Evolutionary conservation across 2,329 filamentous ascomycete genomes (phyloP), one percentile per base, ranked within the genome.

Genomic region (Leptodontidium sp.): DNA sequence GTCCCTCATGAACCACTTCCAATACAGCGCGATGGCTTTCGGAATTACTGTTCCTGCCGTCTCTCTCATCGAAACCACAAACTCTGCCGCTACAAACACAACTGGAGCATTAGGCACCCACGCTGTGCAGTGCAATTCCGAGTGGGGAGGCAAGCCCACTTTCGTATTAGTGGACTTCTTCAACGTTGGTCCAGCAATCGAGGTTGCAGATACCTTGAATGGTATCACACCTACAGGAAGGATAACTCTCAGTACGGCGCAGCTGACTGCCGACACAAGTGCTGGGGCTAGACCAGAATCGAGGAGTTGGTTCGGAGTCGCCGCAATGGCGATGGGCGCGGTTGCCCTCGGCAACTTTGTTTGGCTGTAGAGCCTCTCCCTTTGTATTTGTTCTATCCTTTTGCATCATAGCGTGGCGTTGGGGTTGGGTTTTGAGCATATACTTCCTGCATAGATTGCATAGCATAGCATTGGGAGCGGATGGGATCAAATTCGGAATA

Each of bases 121-220:
- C 32, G 86, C 87, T 43, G 77, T 81, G 53, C 78, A 78, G 67
- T 94, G 88, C 78, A 80, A 81, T 64, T 76, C 74, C 2, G 80
- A 87, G 70, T 95, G 90, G 83, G 85, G 85, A n/a, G 79, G 81
- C 35, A 82, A 84, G 61, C 91, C 93, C n/a, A 89, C 85, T 2
- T 94, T 93, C 74, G 85, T 93, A 24, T 84, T 96, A 11, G 91
- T 95, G 1, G 93, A 97, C 79, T 95, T 93, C 79, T 94, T 90
- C 79, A 90, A 93, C 78, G 84, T 89, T 68, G 92, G 90, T 0
- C 88, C 90, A 0, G 87, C 91, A 40, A 87, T 96, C 65, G 82
- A 84, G 7, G 89, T 90, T 0, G 90, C 91, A 1, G 93, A 96
- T 79, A 79, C 75, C 57, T 79, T 93, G 75, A 95, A 95, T 78